Evolutionary conservation across 1,139 yeast genomes (phyloP), one percentile per base, ranked within the genome.

Genomic region (Yamadazyma membranifaciens): DNA sequence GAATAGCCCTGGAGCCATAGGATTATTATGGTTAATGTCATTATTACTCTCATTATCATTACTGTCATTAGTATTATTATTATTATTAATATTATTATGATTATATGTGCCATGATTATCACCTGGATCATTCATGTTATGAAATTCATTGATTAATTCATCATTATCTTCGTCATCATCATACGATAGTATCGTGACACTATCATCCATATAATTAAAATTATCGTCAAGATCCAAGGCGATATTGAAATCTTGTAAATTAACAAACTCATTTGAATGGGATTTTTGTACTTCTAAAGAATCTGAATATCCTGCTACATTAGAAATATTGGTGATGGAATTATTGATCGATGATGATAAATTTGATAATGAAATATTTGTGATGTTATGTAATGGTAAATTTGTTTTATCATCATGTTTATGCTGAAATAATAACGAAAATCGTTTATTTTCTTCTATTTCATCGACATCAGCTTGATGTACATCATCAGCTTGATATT

Each of bases 1-100:
- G 44, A 69, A 69, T 9, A 69, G 55, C 1, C 70, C 73, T 0
- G 73, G 74, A 1, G 51, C 66, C 9, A 56, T 43, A 7, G 58
- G 59, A 34, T 58, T 57, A 6, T 31, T 29, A 25, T 38, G 31
- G 9, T 31, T 20, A 14, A 15, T 25, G 11, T 16, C 11, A 13
- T 22, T 22, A 22, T 22, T n/a, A 26, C n/a, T 26, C 9, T 26
- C 28, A 6, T 26, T 9, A 6, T 9, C 10, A 6, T 26, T 7
- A n/a, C 7, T 12, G 4, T 27, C 14, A n/a, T 4, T n/a, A 27
- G n/a, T 13, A 6, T 31, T 29, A 25, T 36, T 31, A 4, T 27
- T 22, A n/a, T 28, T 15, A 9, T 24, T 17, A 10, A 16, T 10
- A 22, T 20, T 7, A n/a, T 12, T 12, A n/a, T 27, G 6, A n/a